Evolutionary conservation across 164 flowering plant genomes (phyloP).

Genomic region (Vitis amurensis): DNA sequence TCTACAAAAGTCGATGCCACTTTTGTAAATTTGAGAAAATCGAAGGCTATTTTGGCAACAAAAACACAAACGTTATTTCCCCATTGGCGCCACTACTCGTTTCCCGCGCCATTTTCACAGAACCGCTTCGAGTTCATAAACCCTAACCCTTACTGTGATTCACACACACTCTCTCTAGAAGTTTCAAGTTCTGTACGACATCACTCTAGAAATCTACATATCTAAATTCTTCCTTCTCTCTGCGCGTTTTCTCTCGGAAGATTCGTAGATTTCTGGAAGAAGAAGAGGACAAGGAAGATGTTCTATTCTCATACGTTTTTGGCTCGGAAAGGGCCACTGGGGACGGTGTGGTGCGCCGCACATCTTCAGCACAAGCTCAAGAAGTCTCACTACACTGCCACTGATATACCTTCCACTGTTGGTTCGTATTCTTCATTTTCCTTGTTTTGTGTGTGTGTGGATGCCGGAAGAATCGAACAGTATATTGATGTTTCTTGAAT

Average conservation of each 20-base stretch:
- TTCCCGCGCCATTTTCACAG: conserved; percentile 3
- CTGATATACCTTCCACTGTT: conserved; percentile 64
- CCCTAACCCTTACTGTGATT: background rate
- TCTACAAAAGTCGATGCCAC: too few species aligned
- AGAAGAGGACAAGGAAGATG: conserved; percentile 35
- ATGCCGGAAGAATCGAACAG: background rate
- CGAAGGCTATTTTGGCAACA: background rate
- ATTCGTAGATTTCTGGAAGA: background rate
- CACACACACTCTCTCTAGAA: background rate
- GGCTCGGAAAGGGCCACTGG: conserved; percentile 76
- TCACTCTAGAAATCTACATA: background rate
- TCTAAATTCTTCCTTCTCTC: background rate
- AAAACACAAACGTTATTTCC: background rate
- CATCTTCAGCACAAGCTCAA: conserved; percentile 72
- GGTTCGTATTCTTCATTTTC: conserved; percentile 38
- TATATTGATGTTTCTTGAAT: background rate
- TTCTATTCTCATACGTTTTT: conserved; percentile 79
- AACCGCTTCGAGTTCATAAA: background rate
- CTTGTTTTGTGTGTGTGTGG: background rate
- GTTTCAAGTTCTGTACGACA: background rate
- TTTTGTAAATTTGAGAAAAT: background rate
- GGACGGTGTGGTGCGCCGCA: conserved; percentile 91
- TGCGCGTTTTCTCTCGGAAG: background rate
- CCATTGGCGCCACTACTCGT: conserved; percentile 3
- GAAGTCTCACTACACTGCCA: conserved; percentile 55